Evolutionary conservation across 2,329 filamentous ascomycete genomes (phyloP).

Genomic region (Hymenotorrendiella dingleyae): DNA sequence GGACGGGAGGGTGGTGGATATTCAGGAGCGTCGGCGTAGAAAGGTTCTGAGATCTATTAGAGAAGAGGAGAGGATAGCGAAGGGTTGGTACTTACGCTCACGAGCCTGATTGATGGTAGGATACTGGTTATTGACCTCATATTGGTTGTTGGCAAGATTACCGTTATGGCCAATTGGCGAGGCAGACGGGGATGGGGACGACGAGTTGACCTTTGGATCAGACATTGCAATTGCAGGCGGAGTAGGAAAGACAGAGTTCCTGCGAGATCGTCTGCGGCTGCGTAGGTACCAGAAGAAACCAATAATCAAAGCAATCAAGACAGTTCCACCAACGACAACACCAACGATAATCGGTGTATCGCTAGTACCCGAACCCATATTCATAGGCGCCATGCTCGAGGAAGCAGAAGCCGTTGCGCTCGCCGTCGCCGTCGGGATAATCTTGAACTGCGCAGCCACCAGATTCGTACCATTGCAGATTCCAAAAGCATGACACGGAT

Average conservation of each 20-base stretch:
- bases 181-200: background rate
- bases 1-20: no score
- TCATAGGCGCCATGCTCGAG: background rate
- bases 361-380: background rate
- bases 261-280: background rate
- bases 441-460: conserved; percentile 2
- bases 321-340: conserved; percentile 1
- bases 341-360: conserved; percentile 6
- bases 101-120: no score
- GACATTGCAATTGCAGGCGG: background rate
- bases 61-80: background rate
- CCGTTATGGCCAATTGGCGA: background rate
- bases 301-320: conserved; percentile 3
- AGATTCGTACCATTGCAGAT: background rate
- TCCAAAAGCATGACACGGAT: background rate
- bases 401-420: background rate
- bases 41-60: background rate
- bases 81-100: background rate
- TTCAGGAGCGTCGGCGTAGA: no score
- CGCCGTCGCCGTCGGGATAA: conserved; percentile 2
- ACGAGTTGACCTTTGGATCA: background rate
- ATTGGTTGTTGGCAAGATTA: background rate
- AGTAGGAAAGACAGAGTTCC: no score
- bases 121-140: no score
- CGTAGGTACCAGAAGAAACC: conserved; percentile 1